Conservation (phyloP, 345 rosid species). For the Bretschneidera sinensis region DNA sequence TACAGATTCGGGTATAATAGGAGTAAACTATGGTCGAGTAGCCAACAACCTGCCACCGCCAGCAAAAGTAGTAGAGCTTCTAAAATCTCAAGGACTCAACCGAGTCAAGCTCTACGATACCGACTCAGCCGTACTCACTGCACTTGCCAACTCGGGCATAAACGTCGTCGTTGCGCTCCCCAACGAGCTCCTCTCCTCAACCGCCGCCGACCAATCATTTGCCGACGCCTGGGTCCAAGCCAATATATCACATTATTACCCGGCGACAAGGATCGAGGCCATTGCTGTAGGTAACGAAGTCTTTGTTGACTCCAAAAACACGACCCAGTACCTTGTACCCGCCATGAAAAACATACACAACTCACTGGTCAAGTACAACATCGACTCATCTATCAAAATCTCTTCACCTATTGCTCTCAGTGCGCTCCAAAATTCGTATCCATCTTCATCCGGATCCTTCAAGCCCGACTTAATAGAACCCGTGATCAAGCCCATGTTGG, state of each 20-base stretch:
- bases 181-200: constrained; percentile 65
- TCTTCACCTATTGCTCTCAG: constrained; percentile 80
- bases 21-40: constrained; percentile 83
- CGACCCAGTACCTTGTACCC: constrained; percentile 58
- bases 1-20: constrained; percentile 50
- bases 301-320: constrained; percentile 69
- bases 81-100: constrained; percentile 52
- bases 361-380: constrained; percentile 49
- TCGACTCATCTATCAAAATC: constrained; percentile 47
- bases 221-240: constrained; percentile 78
- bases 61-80: constrained; percentile 58
- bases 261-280: constrained; percentile 63
- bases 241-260: constrained; percentile 51
- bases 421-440: constrained; percentile 61
- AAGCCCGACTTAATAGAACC: constrained; percentile 51
- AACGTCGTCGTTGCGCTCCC: constrained; percentile 69
- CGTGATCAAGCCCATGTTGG: constrained; percentile 78
- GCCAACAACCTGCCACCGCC: constrained; percentile 74
- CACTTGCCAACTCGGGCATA: constrained; percentile 63
- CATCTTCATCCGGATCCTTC: constrained; percentile 81
- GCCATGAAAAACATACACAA: constrained; percentile 74
- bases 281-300: constrained; percentile 92
- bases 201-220: constrained; percentile 65
- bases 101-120: constrained; percentile 77
- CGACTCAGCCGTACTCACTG: constrained; percentile 54